Evolutionary conservation across 768 basidiomycete genomes (phyloP), one percentile per base, ranked within the genome.

Genomic region (Trametes cubensis): DNA sequence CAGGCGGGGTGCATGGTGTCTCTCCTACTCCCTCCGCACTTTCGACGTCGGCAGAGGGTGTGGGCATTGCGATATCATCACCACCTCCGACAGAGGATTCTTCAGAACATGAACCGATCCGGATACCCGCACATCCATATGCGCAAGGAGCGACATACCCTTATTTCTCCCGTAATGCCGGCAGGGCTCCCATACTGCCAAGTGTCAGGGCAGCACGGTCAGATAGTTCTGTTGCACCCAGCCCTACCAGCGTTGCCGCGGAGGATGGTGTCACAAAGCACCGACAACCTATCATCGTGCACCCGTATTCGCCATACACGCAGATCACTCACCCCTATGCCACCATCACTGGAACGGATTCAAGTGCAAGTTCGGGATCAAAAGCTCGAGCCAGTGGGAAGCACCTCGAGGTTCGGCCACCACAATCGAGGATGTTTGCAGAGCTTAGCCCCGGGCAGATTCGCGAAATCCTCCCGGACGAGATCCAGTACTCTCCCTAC

Each of bases 31-130:
- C 75, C 11, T 72, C 68, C 1, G 69, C 64, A 11, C 54, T 52
- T 17, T 69, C 65, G 6, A 68, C 54, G 4, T 70, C 71, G 0
- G 67, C 45, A 2, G 73, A 75, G 45, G 70, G 69, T 13, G 74
- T 83, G 0, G 81, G 81, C 13, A 74, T 83, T 55, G 82, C 81
- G 5, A 70, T 83, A 30, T 76, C 80, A 4, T 72, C 78, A 1
- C 75, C 79, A 0, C 68, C 71, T 7, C 61, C 70, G 2, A 62
- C 70, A 6, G 75, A 74, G 4, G 69, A 71, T 25, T 49, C 59
- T 38, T 49, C 53, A 6, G 61, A 28, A 10, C 47, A 59, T 17
- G 58, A 66, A 18, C 68, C 70, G 2, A 62, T 72, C 21, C 57
- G 62, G 44, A 38, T 74, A 17, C 73, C 72, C 2, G 67, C 63